Conservation (phyloP, 768 basidiomycete species). For the Ramaria sp. region DNA sequence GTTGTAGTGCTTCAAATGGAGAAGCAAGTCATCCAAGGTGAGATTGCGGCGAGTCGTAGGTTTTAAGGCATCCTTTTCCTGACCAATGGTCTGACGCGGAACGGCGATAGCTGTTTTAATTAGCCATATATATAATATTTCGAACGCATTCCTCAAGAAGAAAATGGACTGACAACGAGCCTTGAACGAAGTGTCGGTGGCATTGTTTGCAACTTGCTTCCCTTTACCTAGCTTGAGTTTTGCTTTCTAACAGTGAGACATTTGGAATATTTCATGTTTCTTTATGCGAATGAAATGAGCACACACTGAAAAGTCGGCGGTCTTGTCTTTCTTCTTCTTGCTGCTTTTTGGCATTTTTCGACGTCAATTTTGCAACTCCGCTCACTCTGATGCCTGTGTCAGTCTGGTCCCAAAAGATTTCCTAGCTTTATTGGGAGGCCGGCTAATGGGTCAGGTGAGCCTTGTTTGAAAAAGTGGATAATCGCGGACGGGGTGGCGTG, state of each 20-base stretch:
- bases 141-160: not conserved
- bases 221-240: slow-evolving; percentile 96
- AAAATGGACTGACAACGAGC: slow-evolving; percentile 61
- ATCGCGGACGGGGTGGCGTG: too few relatives aligned
- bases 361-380: not conserved
- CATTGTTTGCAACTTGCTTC: slow-evolving; percentile 72
- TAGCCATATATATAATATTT: not conserved
- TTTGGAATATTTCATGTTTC: not conserved
- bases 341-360: slow-evolving; percentile 71
- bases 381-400: not conserved
- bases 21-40: slow-evolving; percentile 63
- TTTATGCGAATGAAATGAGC: not conserved
- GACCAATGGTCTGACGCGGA: slow-evolving; percentile 69
- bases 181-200: slow-evolving; percentile 93
- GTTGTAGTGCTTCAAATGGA: slow-evolving; percentile 78
- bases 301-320: slow-evolving; percentile 62
- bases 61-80: slow-evolving; percentile 38
- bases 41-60: slow-evolving; percentile 73
- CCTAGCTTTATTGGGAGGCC: too few relatives aligned
- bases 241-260: slow-evolving; percentile 55
- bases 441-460: too few relatives aligned
- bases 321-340: slow-evolving; percentile 81
- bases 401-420: too few relatives aligned
- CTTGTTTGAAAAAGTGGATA: too few relatives aligned
- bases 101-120: slow-evolving; percentile 65